Evolutionary conservation across 306 rosid species (phyloP), one percentile per base, ranked within the genome.

Genomic region (Casuarina cunninghamiana): DNA sequence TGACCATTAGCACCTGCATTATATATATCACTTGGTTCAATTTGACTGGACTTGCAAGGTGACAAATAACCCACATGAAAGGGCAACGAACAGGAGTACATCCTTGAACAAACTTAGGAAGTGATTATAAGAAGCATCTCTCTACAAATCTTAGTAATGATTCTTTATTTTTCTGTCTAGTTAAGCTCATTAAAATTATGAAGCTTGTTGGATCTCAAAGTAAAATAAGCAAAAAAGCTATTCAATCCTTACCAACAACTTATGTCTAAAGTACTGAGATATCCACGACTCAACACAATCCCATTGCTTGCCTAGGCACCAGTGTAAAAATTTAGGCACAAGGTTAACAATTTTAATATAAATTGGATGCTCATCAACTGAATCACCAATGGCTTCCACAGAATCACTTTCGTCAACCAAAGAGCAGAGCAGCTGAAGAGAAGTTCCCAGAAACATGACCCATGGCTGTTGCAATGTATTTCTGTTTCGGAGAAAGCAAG

Each of bases 361-460:
- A 63, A 88, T 69, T 19, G 91, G 86, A 80, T 87, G 87, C 73
- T 73, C 82, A 46, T 77, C 10, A 3, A 57, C 45, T 71, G 87
- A 78, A 83, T 74, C 87, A 83, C 77, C 80, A 71, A 71, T 81
- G 57, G 84, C 80, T 73, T 89, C 93, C 78, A 43, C 53, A 72
- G 74, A 76, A 62, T 86, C 80, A 72, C 84, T 80, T 76, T 63
- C 86, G 81, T 87, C 95, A 65, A 84, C 95, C 84, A 92, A 74
- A 77, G 97, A 88, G 83, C 97, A 92, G 37, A 92, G 86, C 54
- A 92, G 82, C 88, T 89, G 97, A 77, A 91, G 78, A 81, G 89
- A 88, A 81, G 75, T 83, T 72, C 97, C 98, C 39, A 91, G 86
- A 85, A 92, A 92, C 80, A 83, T 75, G 82, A 74, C 68, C 48